A percentile compares a stretch with the other conserved stretches of the same genome.
Evolutionary conservation across 208 protist species (phyloP).

Genomic region (Acanthamoeba castellanii): DNA sequence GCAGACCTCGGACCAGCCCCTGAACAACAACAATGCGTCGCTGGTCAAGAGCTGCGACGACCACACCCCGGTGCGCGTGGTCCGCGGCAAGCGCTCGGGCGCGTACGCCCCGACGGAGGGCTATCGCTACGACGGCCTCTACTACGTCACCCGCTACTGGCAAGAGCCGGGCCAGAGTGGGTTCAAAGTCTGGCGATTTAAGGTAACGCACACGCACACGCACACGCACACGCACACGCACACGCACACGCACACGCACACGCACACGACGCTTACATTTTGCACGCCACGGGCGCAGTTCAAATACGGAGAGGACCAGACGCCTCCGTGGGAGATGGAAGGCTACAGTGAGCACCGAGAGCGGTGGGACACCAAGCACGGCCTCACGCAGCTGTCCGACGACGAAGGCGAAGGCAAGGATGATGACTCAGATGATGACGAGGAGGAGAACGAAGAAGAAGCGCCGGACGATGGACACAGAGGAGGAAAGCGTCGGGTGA

Average conservation of each 20-base stretch:
- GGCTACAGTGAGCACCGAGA: not conserved
- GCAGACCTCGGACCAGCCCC: conserved; percentile 5
- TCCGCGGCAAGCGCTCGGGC: conserved; percentile 17
- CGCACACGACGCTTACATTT: not conserved
- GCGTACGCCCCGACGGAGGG: conserved; percentile 23
- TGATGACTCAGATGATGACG: not conserved
- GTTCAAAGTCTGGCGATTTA: conserved; percentile 25
- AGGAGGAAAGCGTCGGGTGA: not conserved
- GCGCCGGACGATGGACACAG: not conserved
- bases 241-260: too few relatives aligned
- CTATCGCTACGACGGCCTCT: conserved; percentile 44
- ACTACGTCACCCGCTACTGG: conserved; percentile 52
- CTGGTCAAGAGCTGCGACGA: not conserved
- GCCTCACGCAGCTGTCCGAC: not conserved
- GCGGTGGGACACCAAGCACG: conserved; percentile 21
- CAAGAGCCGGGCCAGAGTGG: not conserved
- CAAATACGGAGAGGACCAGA: not conserved
- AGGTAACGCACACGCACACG: not conserved
- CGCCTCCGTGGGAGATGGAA: conserved; percentile 19
- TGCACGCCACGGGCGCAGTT: not conserved
- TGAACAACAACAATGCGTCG: conserved; percentile 14
- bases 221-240: not conserved
- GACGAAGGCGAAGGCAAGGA: not conserved
- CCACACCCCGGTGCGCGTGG: not conserved
- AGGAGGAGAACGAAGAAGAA: not conserved